Percentiles rank a stretch among this genome's conserved stretches.
Evolutionary conservation across 176 grass and related monocot genomes (phyloP).

Genomic region (Eragrostis nindensis): DNA sequence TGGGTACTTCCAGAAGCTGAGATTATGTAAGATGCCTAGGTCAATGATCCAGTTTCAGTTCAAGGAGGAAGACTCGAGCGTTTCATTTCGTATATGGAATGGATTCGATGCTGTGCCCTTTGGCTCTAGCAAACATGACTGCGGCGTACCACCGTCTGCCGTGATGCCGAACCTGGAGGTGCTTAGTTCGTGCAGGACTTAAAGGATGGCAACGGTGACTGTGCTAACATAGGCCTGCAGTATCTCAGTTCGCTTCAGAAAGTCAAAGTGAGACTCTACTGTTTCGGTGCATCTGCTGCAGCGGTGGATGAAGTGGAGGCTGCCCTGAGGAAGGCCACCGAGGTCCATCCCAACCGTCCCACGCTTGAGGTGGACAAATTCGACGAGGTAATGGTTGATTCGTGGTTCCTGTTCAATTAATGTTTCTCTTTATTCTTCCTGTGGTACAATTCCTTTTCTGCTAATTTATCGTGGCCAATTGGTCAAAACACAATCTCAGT

Average conservation of each 20-base stretch:
- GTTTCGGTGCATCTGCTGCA: background rate
- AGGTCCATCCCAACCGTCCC: background rate
- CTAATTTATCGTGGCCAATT: no score
- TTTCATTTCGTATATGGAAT: background rate
- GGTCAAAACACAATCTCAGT: no score
- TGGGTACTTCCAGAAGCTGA: background rate
- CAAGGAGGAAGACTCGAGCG: background rate
- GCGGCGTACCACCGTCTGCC: no score
- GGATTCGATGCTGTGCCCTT: background rate
- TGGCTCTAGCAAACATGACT: background rate
- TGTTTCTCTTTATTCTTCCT: no score
- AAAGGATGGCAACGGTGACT: background rate
- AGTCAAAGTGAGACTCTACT: background rate
- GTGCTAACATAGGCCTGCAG: background rate
- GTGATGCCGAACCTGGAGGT: background rate
- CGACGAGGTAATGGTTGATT: no score
- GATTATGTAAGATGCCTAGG: accelerated
- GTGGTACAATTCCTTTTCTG: no score
- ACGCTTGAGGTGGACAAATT: background rate
- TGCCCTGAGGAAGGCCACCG: background rate
- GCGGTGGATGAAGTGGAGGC: background rate
- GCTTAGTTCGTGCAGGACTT: background rate
- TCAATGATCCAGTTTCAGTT: background rate
- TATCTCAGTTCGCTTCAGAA: background rate
- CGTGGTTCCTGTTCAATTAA: no score